A percentile compares a stretch with the other conserved stretches of the same genome.
Conservation (phyloP, 2,329 filamentous ascomycete genomes). For the Laburnicola sp. region DNA sequence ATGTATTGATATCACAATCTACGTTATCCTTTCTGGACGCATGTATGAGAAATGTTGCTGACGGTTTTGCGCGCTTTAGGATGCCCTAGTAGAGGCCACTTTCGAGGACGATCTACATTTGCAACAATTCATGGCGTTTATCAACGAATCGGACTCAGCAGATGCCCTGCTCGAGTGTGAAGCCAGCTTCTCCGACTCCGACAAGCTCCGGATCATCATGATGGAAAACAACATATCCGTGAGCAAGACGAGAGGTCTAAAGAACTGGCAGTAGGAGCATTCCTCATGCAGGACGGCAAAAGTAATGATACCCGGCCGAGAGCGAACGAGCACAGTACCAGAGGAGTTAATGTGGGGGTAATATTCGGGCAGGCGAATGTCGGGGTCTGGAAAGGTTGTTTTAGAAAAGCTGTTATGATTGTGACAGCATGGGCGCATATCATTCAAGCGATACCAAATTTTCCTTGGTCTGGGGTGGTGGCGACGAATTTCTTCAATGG, state of each 20-base stretch:
- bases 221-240: slow-evolving; percentile 13
- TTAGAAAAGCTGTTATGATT: not conserved
- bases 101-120: slow-evolving; percentile 12
- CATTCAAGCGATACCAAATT: not conserved
- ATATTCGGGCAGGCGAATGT: not conserved
- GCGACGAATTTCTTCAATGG: not conserved
- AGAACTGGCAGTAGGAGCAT: slow-evolving; percentile 3
- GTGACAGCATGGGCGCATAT: not conserved
- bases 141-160: slow-evolving; percentile 9
- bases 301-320: not conserved
- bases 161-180: slow-evolving; percentile 5
- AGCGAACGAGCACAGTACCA: not conserved
- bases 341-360: not conserved
- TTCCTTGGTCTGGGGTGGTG: not conserved
- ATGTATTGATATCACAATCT: not conserved
- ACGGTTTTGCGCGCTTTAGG: not conserved
- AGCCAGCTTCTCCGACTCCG: slow-evolving; percentile 5
- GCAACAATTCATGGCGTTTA: slow-evolving; percentile 10
- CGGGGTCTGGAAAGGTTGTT: too few species aligned
- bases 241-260: slow-evolving; percentile 3
- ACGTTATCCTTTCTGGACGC: not conserved
- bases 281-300: too few species aligned
- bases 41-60: not conserved
- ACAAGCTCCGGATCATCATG: slow-evolving; percentile 8
- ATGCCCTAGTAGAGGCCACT: slow-evolving; percentile 8